Conservation (phyloP, 1,284 basidiomycete genomes). For the Ceratobasidium sp. region DNA sequence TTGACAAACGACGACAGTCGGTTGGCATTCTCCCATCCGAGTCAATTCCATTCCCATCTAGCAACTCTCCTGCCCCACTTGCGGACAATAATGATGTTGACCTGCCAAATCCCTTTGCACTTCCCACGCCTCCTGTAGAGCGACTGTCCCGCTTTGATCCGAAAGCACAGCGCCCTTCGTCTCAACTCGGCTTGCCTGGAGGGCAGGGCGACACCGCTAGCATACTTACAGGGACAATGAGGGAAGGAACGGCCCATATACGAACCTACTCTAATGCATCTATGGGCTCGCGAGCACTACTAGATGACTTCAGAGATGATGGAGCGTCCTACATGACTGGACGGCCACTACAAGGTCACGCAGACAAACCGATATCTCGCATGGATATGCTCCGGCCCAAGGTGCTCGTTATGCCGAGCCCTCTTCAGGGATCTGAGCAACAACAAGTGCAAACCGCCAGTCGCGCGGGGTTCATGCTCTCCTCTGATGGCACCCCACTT, state of each 20-base stretch:
- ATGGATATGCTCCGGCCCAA: constrained; percentile 79
- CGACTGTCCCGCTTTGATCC: constrained; percentile 44
- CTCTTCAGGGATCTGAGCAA: constrained; percentile 59
- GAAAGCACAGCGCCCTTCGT: constrained; percentile 40
- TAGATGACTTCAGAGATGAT: constrained; percentile 60
- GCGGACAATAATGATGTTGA: constrained; percentile 25
- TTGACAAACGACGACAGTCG: constrained; percentile 29
- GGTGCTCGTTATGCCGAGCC: constrained; percentile 84
- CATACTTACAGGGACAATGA: constrained; percentile 16
- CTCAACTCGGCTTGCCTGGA: constrained; percentile 23
- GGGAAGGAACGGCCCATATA: constrained; percentile 20
- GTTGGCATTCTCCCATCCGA: constrained; percentile 37
- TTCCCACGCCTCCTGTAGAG: constrained; percentile 41
- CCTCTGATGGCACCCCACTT: constrained; percentile 69
- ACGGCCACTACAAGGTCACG: constrained; percentile 11
- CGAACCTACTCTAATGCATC: constrained; percentile 53
- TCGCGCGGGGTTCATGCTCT: constrained; percentile 59
- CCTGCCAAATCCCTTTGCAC: constrained; percentile 42
- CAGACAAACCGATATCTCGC: constrained; percentile 49
- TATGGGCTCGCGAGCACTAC: constrained; percentile 56
- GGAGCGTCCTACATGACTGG: constrained; percentile 44
- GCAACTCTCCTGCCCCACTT: constrained; percentile 24
- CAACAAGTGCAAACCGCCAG: constrained; percentile 3
- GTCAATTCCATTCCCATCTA: constrained; percentile 34
- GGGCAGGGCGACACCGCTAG: constrained; percentile 13